Evolutionary conservation across 108 stramenopile species (phyloP), one percentile per base, ranked within the genome.

Genomic region (Bacterosira constricta): DNA sequence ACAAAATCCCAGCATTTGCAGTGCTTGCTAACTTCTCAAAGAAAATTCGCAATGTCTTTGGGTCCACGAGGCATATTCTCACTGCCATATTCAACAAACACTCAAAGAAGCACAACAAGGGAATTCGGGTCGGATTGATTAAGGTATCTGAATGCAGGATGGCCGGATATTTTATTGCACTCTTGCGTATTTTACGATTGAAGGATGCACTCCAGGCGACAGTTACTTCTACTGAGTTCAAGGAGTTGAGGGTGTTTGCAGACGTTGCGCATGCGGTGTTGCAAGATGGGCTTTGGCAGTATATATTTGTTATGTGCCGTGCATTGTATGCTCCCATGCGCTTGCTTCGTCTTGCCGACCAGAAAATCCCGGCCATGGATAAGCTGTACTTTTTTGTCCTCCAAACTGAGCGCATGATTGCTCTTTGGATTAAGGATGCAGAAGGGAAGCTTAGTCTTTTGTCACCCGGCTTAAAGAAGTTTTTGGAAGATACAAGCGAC

Each of bases 71-170:
- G 11, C 46, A 47, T 18, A 47, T 4, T 4, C 46, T 15, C 7
- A 15, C 46, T 4, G 46, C 46, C 4, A 58, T 58, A 32, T 58
- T 58, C 35, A 35, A 58, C 7, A 35, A 32, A 20, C 12, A 20
- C n/a, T 38, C 36, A 5, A 35, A n/a, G 17, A 3, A 58, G 18
- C 57, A 58, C 34, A 58, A 58, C 36, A 5, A 35, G 32, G 57
- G 57, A 7, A 17, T 20, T 8, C 12, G 35, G 7, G 11, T 58
- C 13, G 47, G 47, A 13, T 49, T 49, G 6, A 18, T 49, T 18
- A 49, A 49, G 6, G 17, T 18, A 49, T 58, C 57, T 7, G 57
- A 58, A 18, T 58, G 57, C n/a, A 21, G 57, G 34, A 58, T 58
- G 57, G 57, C 32, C 35, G 57, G 57, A 38, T 13, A 6, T 10